Percentiles rank a stretch among this genome's conserved stretches.
phyloP scores from a whole-genome alignment of 371 early-diverging fungal genomes.

The Syncephalastrum racemosum region DNA sequence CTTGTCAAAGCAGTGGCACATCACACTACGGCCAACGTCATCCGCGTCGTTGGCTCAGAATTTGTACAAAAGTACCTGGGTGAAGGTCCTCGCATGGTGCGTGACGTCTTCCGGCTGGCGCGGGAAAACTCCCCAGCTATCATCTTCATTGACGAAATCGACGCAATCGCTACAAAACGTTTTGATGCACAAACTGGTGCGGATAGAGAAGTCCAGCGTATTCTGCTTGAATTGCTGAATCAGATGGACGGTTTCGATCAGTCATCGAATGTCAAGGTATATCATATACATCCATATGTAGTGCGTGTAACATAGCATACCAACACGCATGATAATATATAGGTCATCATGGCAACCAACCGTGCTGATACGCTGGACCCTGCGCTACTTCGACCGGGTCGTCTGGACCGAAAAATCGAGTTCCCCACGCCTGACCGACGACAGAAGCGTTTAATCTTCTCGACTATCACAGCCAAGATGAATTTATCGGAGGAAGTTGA shows the following conservation, averaged over 20 bases:
- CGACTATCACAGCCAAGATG: conserved; percentile 98
- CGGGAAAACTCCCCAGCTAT: conserved; percentile 99
- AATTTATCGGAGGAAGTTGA: conserved; percentile 98
- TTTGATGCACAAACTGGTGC: conserved; percentile 99
- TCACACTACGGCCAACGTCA: conserved; percentile 98
- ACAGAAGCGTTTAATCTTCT: conserved; percentile 99
- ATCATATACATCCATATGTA: background rate
- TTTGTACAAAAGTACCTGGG: conserved; percentile 99
- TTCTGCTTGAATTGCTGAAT: conserved; percentile 97
- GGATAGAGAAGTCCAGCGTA: conserved; percentile 99
- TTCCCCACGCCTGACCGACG: conserved; percentile 99
- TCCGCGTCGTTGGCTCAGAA: conserved; percentile 99
- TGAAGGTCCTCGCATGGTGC: conserved; percentile 99
- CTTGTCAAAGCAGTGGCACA: conserved; percentile 99
- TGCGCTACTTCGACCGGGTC: conserved; percentile 98
- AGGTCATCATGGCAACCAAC: conserved; percentile 99
- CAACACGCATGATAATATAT: conserved; percentile 4
- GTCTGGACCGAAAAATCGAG: conserved; percentile 99
- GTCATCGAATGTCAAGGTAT: conserved; percentile 94
- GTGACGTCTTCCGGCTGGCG: conserved; percentile 99
- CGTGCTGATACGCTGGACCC: conserved; percentile 99
- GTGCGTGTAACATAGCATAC: background rate
- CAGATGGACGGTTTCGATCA: conserved; percentile 99
- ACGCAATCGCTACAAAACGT: conserved; percentile 99
- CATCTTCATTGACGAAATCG: conserved; percentile 99